Evolutionary conservation across 2,329 filamentous ascomycete species (phyloP).

Genomic region (Raffaelea deltoideospora): DNA sequence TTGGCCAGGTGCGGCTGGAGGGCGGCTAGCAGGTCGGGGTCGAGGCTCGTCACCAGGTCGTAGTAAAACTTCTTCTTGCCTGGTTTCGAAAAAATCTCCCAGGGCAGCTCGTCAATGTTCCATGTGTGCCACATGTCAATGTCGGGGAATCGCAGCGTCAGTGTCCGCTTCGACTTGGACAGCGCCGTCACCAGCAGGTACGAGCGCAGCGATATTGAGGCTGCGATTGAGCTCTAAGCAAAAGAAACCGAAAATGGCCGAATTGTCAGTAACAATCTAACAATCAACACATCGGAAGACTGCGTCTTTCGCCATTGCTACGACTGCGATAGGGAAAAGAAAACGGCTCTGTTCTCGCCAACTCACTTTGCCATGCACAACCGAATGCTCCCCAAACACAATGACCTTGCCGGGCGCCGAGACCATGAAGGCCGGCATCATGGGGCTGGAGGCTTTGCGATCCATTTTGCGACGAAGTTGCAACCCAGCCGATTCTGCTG

Average conservation of each 20-base stretch:
- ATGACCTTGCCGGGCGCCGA: constrained; percentile 97
- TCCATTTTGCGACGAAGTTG: constrained; percentile 19
- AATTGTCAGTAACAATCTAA: no score
- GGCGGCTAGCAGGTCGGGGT: constrained; percentile 65
- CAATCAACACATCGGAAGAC: no score
- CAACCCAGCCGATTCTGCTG: no score
- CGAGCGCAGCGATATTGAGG: constrained; percentile 84
- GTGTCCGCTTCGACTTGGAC: constrained; percentile 78
- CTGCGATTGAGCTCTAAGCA: constrained; percentile 70
- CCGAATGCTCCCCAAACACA: constrained; percentile 92
- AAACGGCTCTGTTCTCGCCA: constrained; percentile 13
- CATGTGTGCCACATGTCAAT: constrained; percentile 82
- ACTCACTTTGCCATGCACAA: constrained; percentile 97
- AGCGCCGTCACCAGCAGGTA: constrained; percentile 92
- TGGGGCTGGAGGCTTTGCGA: constrained; percentile 46
- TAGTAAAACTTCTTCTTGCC: constrained; percentile 93
- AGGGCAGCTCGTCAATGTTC: constrained; percentile 86
- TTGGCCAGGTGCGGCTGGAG: constrained; percentile 63
- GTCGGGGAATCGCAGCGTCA: constrained; percentile 81
- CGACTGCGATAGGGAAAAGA: background rate
- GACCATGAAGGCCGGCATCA: constrained; percentile 90
- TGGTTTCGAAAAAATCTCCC: constrained; percentile 64
- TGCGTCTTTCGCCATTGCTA: background rate
- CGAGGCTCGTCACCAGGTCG: constrained; percentile 69
- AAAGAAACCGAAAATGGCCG: no score